phyloP scores from a whole-genome alignment of 371 early-diverging fungal genomes.

The Coemansia sp. region DNA sequence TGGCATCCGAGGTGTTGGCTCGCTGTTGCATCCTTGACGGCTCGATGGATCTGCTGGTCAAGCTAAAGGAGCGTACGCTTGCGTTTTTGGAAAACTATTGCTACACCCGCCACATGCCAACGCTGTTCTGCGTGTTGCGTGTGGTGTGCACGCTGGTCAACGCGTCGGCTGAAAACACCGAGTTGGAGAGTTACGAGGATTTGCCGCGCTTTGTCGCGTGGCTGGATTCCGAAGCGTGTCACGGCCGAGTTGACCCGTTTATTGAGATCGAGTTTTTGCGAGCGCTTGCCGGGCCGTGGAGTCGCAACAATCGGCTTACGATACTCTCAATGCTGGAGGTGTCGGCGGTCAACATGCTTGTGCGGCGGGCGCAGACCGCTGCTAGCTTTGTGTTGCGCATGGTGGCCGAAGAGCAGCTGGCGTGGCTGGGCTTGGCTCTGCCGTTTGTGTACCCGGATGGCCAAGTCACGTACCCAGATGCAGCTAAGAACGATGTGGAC shows the following conservation, averaged over 20 bases:
- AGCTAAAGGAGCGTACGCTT: conserved; percentile 25
- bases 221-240: conserved; percentile 20
- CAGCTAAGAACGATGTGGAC: conserved; percentile 5
- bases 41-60: conserved; percentile 7
- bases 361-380: conserved; percentile 21
- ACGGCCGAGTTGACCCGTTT: conserved; percentile 17
- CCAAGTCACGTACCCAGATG: conserved; percentile 22
- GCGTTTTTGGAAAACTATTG: conserved; percentile 19
- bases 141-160: conserved; percentile 9
- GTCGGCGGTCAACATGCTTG: conserved; percentile 15
- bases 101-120: conserved; percentile 32
- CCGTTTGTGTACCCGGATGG: conserved; percentile 24
- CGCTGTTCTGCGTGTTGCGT: conserved; percentile 27
- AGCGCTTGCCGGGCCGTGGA: conserved; percentile 30
- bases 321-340: conserved; percentile 15
- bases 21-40: conserved; percentile 2
- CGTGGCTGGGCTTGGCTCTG: conserved; percentile 18
- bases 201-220: conserved; percentile 41
- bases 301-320: conserved; percentile 1
- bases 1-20: conserved; percentile 21
- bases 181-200: conserved; percentile 22
- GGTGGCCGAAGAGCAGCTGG: conserved; percentile 40
- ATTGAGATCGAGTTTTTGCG: conserved; percentile 32
- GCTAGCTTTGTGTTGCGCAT: conserved; percentile 14
- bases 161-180: background rate